Evolutionary conservation across 345 rosid species (phyloP), one percentile per base, ranked within the genome.

Genomic region (Eucalyptus curtisii): DNA sequence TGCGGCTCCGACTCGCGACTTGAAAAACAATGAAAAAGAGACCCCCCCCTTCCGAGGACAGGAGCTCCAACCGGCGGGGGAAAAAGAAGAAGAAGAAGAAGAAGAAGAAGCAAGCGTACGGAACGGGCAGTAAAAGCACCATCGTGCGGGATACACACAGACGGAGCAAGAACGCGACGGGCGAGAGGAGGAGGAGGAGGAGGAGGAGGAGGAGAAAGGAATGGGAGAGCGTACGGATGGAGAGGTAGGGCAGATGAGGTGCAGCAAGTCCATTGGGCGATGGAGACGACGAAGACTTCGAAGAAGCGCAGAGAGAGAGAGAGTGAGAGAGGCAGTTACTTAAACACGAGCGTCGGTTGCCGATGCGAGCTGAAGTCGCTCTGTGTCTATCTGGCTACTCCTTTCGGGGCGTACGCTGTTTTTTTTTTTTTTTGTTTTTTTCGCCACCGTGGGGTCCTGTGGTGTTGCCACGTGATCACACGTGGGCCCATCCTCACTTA

Each of bases 191-290:
- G 53, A 16, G 49, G 59, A 49, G 7, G 31, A 15, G 7, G 10
- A 25, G 71, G 82, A 82, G n/a, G 33, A 20, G 8, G 8, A n/a
- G 61, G 71, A 84, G 55, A n/a, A 64, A 13, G 52, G 27, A 57
- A 33, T 6, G 68, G 20, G 24, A 66, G 68, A 12, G 88, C 94
- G 88, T 91, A 95, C 96, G 42, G 82, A 89, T 80, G 94, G 90
- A 66, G 96, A 93, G 49, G 89, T 86, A 53, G 94, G 94, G 91
- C 95, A 95, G 88, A 93, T 86, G 68, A 89, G 80, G 87, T 84
- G 87, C 88, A 81, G 55, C 66, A 90, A 89, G 4, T 89, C 92
- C 92, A 91, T 91, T 44, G 50, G 44, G 24, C 49, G 76, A 59
- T 37, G 76, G 15, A 44, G 49, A 66, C 42, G 45, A 86, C 55